Evolutionary conservation across 139 green algal genomes (phyloP).

Genomic region (Chlorella vulgaris): DNA sequence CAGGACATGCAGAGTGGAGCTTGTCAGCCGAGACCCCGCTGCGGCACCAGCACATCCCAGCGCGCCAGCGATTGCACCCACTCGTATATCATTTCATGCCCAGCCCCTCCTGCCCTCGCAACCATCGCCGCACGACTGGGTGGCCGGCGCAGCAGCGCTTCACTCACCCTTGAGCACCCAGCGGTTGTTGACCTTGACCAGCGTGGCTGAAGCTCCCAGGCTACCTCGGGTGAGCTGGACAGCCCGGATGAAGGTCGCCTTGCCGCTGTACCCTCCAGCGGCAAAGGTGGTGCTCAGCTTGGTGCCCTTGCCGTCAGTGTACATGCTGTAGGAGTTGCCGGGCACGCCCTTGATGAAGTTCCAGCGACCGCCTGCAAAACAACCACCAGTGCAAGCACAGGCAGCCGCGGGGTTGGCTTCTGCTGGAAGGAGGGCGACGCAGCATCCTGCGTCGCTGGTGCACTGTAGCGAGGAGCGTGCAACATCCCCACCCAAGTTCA

Average conservation of each 20-base stretch:
- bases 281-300: background rate
- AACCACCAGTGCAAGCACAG: background rate
- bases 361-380: background rate
- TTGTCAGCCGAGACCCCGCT: background rate
- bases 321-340: background rate
- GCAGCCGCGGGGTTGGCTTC: too few relatives aligned
- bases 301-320: background rate
- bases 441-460: background rate
- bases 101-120: background rate
- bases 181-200: background rate
- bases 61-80: too few relatives aligned
- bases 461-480: too few relatives aligned
- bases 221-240: background rate
- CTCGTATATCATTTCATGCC: background rate
- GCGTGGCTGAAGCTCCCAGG: background rate
- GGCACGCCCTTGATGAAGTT: background rate
- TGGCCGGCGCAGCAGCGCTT: background rate
- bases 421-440: background rate
- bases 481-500: too few relatives aligned
- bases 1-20: background rate
- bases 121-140: background rate
- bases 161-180: slow-evolving; percentile 10
- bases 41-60: too few relatives aligned
- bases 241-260: slow-evolving; percentile 1
- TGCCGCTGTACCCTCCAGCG: background rate